Evolutionary conservation across 257 asterid species (phyloP).

Genomic region (Henckelia pumila): DNA sequence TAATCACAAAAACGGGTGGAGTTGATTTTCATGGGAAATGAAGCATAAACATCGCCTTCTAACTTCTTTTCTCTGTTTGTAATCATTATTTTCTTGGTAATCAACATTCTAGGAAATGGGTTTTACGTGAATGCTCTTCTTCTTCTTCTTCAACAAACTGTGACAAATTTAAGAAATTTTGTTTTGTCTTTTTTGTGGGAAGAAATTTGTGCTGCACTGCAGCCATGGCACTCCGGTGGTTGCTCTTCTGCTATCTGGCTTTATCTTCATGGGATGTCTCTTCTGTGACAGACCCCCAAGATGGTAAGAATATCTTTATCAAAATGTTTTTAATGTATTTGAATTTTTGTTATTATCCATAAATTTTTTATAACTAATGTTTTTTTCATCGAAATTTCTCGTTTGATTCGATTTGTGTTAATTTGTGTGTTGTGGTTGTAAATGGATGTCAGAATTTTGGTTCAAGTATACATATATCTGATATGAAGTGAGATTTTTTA

Average conservation of each 20-base stretch:
- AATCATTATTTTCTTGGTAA: neutral
- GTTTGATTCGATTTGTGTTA: neutral
- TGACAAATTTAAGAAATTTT: neutral
- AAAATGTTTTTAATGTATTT: neutral
- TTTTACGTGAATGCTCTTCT: neutral
- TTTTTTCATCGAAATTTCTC: neutral
- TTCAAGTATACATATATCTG: neutral
- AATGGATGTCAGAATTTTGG: neutral
- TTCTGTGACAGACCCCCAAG: conserved; percentile 46
- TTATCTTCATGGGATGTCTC: conserved; percentile 12
- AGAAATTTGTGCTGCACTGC: conserved; percentile 6
- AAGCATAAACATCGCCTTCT: neutral
- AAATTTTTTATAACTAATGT: neutral
- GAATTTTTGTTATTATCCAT: neutral
- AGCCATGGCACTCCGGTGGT: conserved; percentile 31
- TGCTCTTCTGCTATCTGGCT: conserved; percentile 22
- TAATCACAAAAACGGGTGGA: neutral
- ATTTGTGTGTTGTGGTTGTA: too few relatives aligned
- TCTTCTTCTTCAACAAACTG: too few relatives aligned
- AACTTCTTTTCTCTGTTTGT: neutral
- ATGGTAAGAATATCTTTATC: conserved; percentile 33
- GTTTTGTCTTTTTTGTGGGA: neutral
- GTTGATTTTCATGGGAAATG: neutral
- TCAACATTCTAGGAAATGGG: neutral
- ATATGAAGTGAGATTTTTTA: neutral